Percentiles rank a stretch among this genome's conserved stretches.
Evolutionary conservation across 441 rosid species (phyloP).

Genomic region (Brassica balearica): DNA sequence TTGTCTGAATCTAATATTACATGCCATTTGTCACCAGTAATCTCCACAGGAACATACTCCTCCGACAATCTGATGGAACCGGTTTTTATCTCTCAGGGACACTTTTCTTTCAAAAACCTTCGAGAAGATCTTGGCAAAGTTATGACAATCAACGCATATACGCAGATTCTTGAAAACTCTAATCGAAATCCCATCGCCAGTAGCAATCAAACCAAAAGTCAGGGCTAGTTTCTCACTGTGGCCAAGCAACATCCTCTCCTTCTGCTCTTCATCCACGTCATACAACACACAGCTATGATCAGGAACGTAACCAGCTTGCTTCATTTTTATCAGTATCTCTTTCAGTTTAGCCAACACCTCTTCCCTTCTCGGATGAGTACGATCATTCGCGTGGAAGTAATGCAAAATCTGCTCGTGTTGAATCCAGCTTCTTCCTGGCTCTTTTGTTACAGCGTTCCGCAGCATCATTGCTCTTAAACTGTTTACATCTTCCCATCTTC

Average conservation of each 20-base stretch:
- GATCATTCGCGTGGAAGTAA: constrained; percentile 68
- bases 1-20: constrained; percentile 29
- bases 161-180: constrained; percentile 86
- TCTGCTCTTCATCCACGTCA: constrained; percentile 91
- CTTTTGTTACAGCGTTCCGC: constrained; percentile 64
- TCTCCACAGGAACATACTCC: constrained; percentile 85
- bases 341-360: constrained; percentile 63
- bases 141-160: constrained; percentile 88
- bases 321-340: constrained; percentile 59
- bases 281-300: constrained; percentile 77
- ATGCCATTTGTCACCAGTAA: constrained; percentile 65
- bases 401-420: constrained; percentile 61
- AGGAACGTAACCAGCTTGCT: constrained; percentile 81
- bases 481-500: constrained; percentile 73
- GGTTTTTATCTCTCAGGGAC: constrained; percentile 70
- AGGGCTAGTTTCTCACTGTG: constrained; percentile 89
- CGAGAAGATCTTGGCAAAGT: constrained; percentile 75
- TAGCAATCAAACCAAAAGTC: constrained; percentile 71
- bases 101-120: constrained; percentile 62
- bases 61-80: constrained; percentile 67
- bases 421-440: constrained; percentile 76
- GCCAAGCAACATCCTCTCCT: constrained; percentile 78
- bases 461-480: constrained; percentile 59
- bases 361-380: constrained; percentile 66
- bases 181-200: constrained; percentile 53